Evolutionary conservation across 306 rosid species (phyloP).

Genomic region (Prunus mongolica): DNA sequence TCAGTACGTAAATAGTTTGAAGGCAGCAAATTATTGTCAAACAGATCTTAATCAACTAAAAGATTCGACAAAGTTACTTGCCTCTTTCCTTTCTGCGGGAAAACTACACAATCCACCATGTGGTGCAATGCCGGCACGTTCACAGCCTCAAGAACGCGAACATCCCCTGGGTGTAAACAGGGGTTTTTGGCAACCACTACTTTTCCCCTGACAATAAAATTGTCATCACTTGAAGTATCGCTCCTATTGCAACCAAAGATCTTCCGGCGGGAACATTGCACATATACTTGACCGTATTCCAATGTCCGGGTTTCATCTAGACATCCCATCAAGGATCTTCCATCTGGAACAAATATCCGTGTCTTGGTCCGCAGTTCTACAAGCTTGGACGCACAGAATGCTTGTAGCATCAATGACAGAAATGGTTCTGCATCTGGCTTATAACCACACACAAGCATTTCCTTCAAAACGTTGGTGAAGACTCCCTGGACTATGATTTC

Average conservation of each 20-base stretch:
- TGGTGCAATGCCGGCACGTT: conserved; percentile 35
- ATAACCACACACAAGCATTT: conserved; percentile 37
- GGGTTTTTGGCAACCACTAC: conserved; percentile 46
- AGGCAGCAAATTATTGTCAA: neutral
- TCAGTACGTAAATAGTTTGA: neutral
- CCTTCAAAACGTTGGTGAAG: conserved; percentile 19
- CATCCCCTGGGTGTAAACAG: conserved; percentile 41
- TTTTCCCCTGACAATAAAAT: conserved; percentile 12
- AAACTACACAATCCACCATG: conserved; percentile 44
- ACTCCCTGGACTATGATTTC: conserved; percentile 32
- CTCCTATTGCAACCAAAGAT: neutral
- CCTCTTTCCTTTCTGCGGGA: conserved; percentile 44
- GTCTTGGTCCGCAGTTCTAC: conserved; percentile 15
- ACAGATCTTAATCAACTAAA: neutral
- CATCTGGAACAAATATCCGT: conserved; percentile 27
- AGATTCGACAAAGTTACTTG: conserved; percentile 4
- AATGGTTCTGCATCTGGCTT: conserved; percentile 41
- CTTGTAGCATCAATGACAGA: conserved; percentile 38
- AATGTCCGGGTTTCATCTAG: conserved; percentile 39
- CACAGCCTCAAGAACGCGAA: conserved; percentile 35
- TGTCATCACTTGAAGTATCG: neutral
- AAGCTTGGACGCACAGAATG: conserved; percentile 30
- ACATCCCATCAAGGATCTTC: conserved; percentile 47
- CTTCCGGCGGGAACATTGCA: conserved; percentile 20
- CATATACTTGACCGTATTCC: conserved; percentile 41